Evolutionary conservation across 345 rosid genomes (phyloP), one percentile per base, ranked within the genome.

Genomic region (Isatis tinctoria): DNA sequence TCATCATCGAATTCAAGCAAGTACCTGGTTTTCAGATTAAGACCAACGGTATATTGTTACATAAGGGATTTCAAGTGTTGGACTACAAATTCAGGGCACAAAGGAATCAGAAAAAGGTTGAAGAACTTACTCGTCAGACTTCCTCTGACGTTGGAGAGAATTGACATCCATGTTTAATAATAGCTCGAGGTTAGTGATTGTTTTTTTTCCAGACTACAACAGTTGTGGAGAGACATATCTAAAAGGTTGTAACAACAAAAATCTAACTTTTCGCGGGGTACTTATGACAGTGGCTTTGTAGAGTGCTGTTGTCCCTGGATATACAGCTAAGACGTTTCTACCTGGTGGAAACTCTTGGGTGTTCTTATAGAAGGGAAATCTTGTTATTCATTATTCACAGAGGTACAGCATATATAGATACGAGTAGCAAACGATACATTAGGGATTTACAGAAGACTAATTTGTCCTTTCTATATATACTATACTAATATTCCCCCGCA

Each of bases 281-380:
- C 75, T 83, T 33, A 87, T 83, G 12, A 94, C 96, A 39, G 98
- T 94, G 49, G 98, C 98, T 82, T 91, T 94, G 41, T 91, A 91
- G 14, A 94, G 91, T 30, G 96, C 87, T 40, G 97, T 91, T 30
- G 98, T 94, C 78, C 95, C 98, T 1, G 98, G 98, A 86, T 94
- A 94, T 74, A 94, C 97, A 12, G 98, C 98, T 85, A 94, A 85
- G 61, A 91, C 98, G 51, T 84, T 90, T 74, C 80, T 82, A 64
- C 96, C 91, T 0, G 83, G 72, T 48, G 78, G 80, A 62, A 84
- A 91, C 69, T 91, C 98, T 13, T 69, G 90, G 45, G 77, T 83
- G 22, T 72, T n/a, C n/a, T n/a, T n/a, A n/a, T n/a, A n/a, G n/a
- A n/a, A n/a, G n/a, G n/a, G n/a, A n/a, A n/a, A n/a, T n/a, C n/a